Conservation (phyloP, 257 asterid species). For the Osmanthus fragrans region DNA sequence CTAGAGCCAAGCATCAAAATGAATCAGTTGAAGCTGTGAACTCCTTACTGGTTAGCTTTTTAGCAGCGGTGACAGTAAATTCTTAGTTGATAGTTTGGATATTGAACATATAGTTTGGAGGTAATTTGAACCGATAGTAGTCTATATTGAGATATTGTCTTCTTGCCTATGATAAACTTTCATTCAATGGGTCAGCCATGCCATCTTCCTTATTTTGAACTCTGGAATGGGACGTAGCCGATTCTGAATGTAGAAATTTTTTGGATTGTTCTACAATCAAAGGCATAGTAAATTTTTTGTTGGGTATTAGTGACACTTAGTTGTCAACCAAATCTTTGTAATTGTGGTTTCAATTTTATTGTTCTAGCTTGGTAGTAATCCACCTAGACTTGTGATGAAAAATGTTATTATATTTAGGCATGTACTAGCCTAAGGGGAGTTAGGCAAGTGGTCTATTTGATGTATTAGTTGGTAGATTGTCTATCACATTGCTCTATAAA, state of each 20-base stretch:
- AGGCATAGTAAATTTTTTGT: neutral
- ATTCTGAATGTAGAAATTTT: neutral
- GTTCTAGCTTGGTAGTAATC: no score
- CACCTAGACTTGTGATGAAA: no score
- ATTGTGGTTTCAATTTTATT: no score
- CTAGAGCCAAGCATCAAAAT: neutral
- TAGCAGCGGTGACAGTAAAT: neutral
- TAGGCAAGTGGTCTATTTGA: no score
- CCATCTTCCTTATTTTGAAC: conserved; percentile 1
- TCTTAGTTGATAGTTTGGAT: neutral
- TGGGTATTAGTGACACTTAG: no score
- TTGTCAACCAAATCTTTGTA: no score
- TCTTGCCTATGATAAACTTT: neutral
- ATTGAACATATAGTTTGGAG: neutral
- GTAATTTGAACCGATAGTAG: neutral
- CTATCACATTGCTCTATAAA: no score
- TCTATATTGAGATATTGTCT: neutral
- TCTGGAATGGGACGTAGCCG: neutral
- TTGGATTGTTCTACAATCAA: neutral
- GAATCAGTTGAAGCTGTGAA: neutral
- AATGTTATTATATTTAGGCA: no score
- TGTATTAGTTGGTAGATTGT: no score
- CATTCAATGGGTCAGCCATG: neutral
- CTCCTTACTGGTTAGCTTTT: neutral
- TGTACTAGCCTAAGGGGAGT: no score